phyloP scores from a whole-genome alignment of 2,329 filamentous ascomycete genomes.

The Fusarium oxysporum region DNA sequence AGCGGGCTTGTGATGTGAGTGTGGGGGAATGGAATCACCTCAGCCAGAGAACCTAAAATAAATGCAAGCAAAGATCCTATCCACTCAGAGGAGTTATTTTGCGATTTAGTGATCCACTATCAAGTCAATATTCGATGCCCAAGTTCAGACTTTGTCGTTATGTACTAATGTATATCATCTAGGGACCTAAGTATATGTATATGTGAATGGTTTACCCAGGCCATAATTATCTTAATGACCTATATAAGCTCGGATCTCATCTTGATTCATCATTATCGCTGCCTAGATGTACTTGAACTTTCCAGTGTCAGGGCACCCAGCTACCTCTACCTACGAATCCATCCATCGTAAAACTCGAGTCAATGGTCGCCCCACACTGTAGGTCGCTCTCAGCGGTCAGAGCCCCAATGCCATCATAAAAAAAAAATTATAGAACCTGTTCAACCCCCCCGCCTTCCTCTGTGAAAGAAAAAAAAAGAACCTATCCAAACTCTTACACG shows the following conservation, averaged over 20 bases:
- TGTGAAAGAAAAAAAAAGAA: background rate
- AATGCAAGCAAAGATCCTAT: background rate
- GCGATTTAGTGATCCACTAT: background rate
- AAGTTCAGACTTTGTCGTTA: background rate
- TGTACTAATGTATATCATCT: background rate
- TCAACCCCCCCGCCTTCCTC: slow-evolving; percentile 10
- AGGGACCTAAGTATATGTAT: background rate
- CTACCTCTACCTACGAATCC: background rate
- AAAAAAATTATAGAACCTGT: slow-evolving; percentile 25
- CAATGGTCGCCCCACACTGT: slow-evolving; percentile 32
- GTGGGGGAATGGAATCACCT: slow-evolving; percentile 10
- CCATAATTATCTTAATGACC: background rate
- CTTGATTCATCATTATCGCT: slow-evolving; percentile 4
- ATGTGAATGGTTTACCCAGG: background rate
- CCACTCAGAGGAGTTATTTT: background rate
- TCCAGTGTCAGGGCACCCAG: background rate
- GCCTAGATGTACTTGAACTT: background rate
- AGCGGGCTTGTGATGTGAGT: background rate
- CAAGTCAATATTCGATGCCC: too few relatives aligned
- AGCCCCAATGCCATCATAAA: slow-evolving; percentile 36
- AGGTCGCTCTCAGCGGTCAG: slow-evolving; percentile 37
- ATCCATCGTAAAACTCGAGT: background rate
- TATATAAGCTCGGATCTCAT: background rate
- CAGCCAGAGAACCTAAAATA: background rate
- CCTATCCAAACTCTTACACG: background rate